Evolutionary conservation across 306 rosid species (phyloP), one percentile per base, ranked within the genome.

Genomic region (Mimosa pudica): DNA sequence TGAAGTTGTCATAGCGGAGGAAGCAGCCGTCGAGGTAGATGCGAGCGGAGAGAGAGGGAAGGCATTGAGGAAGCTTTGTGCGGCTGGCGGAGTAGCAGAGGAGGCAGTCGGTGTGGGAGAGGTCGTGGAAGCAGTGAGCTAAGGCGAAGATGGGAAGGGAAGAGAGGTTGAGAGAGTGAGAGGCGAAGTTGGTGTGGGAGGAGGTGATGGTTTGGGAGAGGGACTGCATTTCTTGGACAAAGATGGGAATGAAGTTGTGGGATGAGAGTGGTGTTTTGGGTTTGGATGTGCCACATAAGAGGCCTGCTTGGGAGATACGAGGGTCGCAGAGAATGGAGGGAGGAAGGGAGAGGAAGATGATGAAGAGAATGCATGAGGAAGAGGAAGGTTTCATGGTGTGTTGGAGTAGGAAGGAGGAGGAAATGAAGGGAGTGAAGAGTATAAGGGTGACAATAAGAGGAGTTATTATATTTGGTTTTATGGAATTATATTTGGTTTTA

Each of bases 21-120:
- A 89, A 92, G 85, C 98, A 94, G 8, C 98, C 98, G 30, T 94
- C 98, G n/a, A 92, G 96, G 83, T 65, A 92, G 20, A 94, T 87
- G 36, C 88, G 81, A 2, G 94, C 96, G 0, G 97, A 75, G 80
- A 86, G 14, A 0, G 94, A 84, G 8, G 97, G 97, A 35, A 94
- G 96, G 80, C 98, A 94, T 41, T 89, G 89, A 0, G 98, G 98
- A 48, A 94, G 88, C 38, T 61, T 75, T 5, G 97, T 94, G 3
- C 98, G 94, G 80, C 89, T 78, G 1, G 94, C 92, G 0, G 97
- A 89, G 62, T 81, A 90, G 85, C 98, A 94, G 75, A 89, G 94
- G 18, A 90, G 92, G 76, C 98, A 94, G 33, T 94, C 97, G 0
- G 88, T 90, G 76, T 85, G 91, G 9, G 97, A 88, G 36, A 94